phyloP scores from a whole-genome alignment of 2,329 filamentous ascomycete species.

The Fusarium globosum region DNA sequence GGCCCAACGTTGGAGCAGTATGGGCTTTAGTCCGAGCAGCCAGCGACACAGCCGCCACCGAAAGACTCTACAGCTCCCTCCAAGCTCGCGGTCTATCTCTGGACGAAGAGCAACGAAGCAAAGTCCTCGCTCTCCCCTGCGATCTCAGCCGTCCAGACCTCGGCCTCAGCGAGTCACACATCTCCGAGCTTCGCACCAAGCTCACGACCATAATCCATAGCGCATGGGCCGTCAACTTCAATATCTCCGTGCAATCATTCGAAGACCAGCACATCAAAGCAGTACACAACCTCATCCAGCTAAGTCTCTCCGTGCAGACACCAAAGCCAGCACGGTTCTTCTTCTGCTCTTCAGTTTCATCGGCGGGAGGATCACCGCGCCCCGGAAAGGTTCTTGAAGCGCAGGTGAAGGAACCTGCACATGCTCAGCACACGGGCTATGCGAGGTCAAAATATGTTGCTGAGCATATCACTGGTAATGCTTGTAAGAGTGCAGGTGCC shows the following conservation, averaged over 20 bases:
- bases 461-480: conserved; percentile 52
- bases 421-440: conserved; percentile 58
- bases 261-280: conserved; percentile 60
- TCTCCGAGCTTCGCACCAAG: conserved; percentile 44
- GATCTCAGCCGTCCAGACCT: conserved; percentile 35
- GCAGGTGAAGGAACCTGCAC: conserved; percentile 44
- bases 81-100: conserved; percentile 19
- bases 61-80: conserved; percentile 27
- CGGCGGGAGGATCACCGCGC: conserved; percentile 46
- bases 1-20: conserved; percentile 64
- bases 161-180: conserved; percentile 39
- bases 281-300: conserved; percentile 56
- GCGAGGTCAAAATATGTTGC: conserved; percentile 55
- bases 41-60: not conserved
- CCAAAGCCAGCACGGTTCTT: conserved; percentile 50
- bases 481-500: conserved; percentile 42
- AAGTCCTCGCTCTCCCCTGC: conserved; percentile 33
- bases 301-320: conserved; percentile 45
- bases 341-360: conserved; percentile 62
- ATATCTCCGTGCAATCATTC: conserved; percentile 61
- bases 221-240: conserved; percentile 68
- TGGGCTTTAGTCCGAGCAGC: conserved; percentile 49
- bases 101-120: conserved; percentile 35
- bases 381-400: conserved; percentile 51
- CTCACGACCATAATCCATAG: conserved; percentile 61